Evolutionary conservation across 768 basidiomycete genomes (phyloP), one percentile per base, ranked within the genome.

Genomic region (Lactarius akahatsu): DNA sequence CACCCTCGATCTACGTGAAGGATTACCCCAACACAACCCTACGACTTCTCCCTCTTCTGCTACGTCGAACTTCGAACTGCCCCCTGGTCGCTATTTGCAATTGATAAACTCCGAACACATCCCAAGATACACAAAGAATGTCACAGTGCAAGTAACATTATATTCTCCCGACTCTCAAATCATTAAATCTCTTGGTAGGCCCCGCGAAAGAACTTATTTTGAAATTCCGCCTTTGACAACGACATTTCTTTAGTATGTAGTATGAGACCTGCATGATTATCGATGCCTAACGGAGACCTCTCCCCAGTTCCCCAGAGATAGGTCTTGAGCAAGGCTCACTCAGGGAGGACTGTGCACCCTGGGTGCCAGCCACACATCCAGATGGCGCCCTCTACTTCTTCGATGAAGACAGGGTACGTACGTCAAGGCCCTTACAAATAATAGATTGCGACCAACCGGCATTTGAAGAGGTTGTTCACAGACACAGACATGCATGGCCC

Each of bases 401-500:
- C 23, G 23, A 50, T 26, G 0, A 11, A 26, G 23, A 26, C 11
- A 50, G 50, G 23, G 50, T 50, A 11, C 23, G 78, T 69, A 43
- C 13, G 45, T 34, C 3, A 23, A 3, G 41, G 2, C 28, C 20
- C 26, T 58, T 15, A 5, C 30, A 9, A 13, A 43, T 63, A 36
- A 26, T 55, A 5, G 0, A 6, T 50, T 36, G 56, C 3, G 30
- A 52, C 16, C 18, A 30, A n/a, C 60, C n/a, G 18, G 23, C 18
- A 13, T 41, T 8, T 36, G 23, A 20, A 85, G 83, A 79, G 77
- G 61, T 77, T 83, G 0, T 82, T 82, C 34, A 86, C 86, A 0
- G 86, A 88, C 63, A 80, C 79, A 38, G 72, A 86, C 64, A 73
- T 87, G 9, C 80, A 77, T 40, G 78, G 86, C 23, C 13, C 56